These are phyloP conservation scores for Epichloe glyceriae DNA, from an alignment of 2,329 filamentous ascomycete species.

Conservation along the genomic window DNA sequence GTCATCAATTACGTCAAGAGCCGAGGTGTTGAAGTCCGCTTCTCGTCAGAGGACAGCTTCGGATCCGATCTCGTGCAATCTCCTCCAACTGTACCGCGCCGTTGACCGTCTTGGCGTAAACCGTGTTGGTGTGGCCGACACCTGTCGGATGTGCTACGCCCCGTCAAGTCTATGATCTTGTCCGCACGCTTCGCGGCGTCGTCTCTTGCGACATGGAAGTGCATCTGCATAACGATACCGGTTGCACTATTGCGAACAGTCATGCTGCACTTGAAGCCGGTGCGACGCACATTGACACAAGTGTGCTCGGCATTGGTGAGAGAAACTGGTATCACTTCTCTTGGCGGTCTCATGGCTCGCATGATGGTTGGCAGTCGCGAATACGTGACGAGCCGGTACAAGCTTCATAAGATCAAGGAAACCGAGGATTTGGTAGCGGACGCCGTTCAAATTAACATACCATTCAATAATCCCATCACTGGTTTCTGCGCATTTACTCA, in stretches of 20 bases:
- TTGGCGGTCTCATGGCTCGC: slow-evolving; percentile 9
- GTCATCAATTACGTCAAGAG: slow-evolving; percentile 10
- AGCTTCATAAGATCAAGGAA: slow-evolving; percentile 74
- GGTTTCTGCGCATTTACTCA: slow-evolving; percentile 8
- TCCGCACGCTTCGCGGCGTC: slow-evolving; percentile 57
- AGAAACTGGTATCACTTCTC: slow-evolving; percentile 7
- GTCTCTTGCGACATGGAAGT: slow-evolving; percentile 62
- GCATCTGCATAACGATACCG: slow-evolving; percentile 39
- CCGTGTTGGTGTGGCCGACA: slow-evolving; percentile 60
- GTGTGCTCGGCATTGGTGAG: slow-evolving; percentile 7
- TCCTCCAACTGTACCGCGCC: slow-evolving; percentile 66
- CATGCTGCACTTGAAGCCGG: slow-evolving; percentile 79
- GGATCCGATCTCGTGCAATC: slow-evolving; percentile 55
- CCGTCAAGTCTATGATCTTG: slow-evolving; percentile 77
- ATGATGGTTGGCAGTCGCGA: slow-evolving; percentile 22
- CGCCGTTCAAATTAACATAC: slow-evolving; percentile 12
- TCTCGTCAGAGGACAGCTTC: slow-evolving; percentile 69
- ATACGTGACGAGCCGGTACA: slow-evolving; percentile 40
- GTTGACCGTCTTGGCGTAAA: slow-evolving; percentile 39
- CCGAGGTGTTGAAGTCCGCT: slow-evolving; percentile 5
- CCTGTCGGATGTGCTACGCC: slow-evolving; percentile 79
- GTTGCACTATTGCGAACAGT: slow-evolving; percentile 63
- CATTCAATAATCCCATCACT: slow-evolving; percentile 20
- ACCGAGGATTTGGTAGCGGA: slow-evolving; percentile 68
- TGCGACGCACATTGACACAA: slow-evolving; percentile 42